Evolutionary conservation across 2,329 filamentous ascomycete genomes (phyloP), one percentile per base, ranked within the genome.

Genomic region (Lasiodiplodia gonubiensis): DNA sequence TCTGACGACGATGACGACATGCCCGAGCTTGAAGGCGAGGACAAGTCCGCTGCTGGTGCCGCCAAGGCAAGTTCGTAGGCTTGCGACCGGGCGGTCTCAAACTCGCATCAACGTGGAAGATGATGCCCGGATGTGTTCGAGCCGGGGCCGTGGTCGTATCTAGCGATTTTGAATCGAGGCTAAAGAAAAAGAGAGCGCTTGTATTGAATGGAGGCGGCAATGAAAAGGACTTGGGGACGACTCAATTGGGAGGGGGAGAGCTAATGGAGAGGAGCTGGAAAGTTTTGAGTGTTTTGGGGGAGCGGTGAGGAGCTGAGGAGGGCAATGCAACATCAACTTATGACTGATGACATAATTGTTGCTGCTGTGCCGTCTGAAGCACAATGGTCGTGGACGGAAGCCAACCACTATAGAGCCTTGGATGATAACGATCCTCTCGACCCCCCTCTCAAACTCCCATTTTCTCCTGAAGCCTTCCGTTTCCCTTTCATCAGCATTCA

Each of bases 1-100:
- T 87, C 89, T 46, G 90, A 92, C 64, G 91, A 93, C 4, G 92
- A 83, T 67, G 81, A 83, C n/a, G 81, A 94, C n/a, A 93, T 97
- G 89, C 93, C 93, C 68, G 88, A 88, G 72, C 88, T 96, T 21
- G 79, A 80, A 71, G 74, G 76, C 61, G 76, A 78, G 23, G 74
- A 76, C 49, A 49, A 64, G 49, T 27, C 52, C 30, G 57, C 30
- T 14, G 54, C 27, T n/a, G 55, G 57, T 18, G 55, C 48, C 57
- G 72, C 71, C 39, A 74, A 72, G 70, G 63, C 70, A 16, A 68
- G 27, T 48, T 70, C 72, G 67, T 70, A 70, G 63, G 72, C 71
- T 30, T 61, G 16, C 30, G 23, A 59, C n/a, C 18, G 30, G 18
- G 18, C 35, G 21, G 25, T 35, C 46, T 51, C n/a, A 5, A 18